Evolutionary conservation across 2,329 filamentous ascomycete genomes (phyloP).

Genomic region (Aspergillus fischeri): DNA sequence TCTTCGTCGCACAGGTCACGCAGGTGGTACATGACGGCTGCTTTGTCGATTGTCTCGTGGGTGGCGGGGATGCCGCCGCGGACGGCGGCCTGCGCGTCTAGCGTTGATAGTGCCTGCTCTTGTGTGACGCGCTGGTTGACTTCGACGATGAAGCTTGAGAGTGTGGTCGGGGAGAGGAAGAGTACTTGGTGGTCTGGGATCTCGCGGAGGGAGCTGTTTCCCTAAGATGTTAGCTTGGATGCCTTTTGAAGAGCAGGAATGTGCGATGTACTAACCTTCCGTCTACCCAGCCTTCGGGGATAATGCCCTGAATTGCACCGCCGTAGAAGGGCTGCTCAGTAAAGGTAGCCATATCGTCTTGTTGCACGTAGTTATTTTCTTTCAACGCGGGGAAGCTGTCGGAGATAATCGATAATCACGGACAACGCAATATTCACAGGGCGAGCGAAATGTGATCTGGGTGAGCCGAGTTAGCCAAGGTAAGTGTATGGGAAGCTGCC

Average conservation of each 20-base stretch:
- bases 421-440: not conserved
- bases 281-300: constrained; percentile 34
- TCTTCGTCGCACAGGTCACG: constrained; percentile 65
- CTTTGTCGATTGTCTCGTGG: constrained; percentile 57
- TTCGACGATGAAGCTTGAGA: constrained; percentile 84
- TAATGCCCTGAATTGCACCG: constrained; percentile 30
- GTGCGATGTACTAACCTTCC: constrained; percentile 26
- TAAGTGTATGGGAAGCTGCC: not conserved
- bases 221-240: constrained; percentile 7
- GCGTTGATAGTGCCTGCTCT: constrained; percentile 21
- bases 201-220: constrained; percentile 31
- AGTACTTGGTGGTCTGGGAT: constrained; percentile 73
- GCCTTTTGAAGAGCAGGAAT: not conserved
- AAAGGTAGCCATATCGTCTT: constrained; percentile 21
- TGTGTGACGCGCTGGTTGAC: constrained; percentile 72
- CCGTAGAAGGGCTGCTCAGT: constrained; percentile 31
- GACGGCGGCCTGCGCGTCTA: constrained; percentile 13
- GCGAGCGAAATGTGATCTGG: not conserved
- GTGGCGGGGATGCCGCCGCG: constrained; percentile 44
- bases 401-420: not conserved
- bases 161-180: constrained; percentile 77
- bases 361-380: not conserved
- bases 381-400: not conserved
- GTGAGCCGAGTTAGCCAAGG: not conserved
- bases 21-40: constrained; percentile 53